phyloP scores from a whole-genome alignment of 129 eudicot species.

The Helichrysum umbraculigerum region DNA sequence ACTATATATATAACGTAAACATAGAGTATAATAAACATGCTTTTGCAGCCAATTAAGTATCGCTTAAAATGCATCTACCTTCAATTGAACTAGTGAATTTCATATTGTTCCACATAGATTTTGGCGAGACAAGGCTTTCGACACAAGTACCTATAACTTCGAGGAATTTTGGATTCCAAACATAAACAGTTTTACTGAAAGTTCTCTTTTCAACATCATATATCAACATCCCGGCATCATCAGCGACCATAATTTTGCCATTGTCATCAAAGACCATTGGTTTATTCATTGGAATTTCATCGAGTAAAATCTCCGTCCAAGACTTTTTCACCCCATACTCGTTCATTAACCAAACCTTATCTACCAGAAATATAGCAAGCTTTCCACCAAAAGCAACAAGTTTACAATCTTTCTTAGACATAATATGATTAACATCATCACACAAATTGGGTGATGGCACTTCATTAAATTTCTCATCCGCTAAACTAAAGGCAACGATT shows the following conservation, averaged over 20 bases:
- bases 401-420: neutral
- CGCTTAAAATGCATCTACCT: neutral
- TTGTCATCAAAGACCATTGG: neutral
- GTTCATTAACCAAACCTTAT: neutral
- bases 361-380: constrained; percentile 14
- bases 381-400: constrained; percentile 24
- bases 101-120: neutral
- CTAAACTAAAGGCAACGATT: too few relatives aligned
- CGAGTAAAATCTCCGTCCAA: neutral
- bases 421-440: neutral
- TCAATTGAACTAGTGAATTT: neutral
- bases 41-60: neutral
- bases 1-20: neutral
- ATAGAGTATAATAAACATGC: neutral
- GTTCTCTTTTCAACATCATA: neutral
- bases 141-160: neutral
- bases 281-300: neutral
- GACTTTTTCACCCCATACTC: neutral
- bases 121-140: constrained; percentile 5
- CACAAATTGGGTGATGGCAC: too few relatives aligned
- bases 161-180: neutral
- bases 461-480: too few relatives aligned
- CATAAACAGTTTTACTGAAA: neutral
- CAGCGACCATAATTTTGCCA: neutral
- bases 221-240: neutral